Evolutionary conservation across 768 basidiomycete species (phyloP).

Genomic region (Glaciozyma antarctica): DNA sequence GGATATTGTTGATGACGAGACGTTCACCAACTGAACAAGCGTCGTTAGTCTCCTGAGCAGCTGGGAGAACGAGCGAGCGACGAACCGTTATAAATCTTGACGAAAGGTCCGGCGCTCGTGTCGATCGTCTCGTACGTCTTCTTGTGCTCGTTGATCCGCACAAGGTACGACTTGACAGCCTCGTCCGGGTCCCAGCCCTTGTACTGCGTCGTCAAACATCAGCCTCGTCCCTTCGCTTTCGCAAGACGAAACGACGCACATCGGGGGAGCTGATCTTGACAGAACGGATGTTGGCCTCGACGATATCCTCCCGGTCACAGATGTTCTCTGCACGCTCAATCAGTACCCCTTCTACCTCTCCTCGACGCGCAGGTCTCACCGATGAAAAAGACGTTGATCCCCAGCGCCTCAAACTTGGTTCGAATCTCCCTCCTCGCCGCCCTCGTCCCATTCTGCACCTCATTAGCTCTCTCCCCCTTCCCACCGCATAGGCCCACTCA

Average conservation of each 20-base stretch:
- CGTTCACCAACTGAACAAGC: conserved; percentile 65
- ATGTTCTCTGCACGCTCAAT: conserved; percentile 57
- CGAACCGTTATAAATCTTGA: conserved; percentile 69
- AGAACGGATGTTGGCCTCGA: conserved; percentile 78
- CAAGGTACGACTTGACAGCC: conserved; percentile 85
- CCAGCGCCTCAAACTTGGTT: conserved; percentile 73
- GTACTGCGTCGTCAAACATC: conserved; percentile 51
- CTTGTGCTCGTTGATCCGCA: conserved; percentile 78
- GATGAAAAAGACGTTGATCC: conserved; percentile 86
- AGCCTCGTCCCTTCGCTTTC: not conserved
- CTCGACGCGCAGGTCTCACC: conserved; percentile 47
- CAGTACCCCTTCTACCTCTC: not conserved
- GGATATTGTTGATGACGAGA: conserved; percentile 84
- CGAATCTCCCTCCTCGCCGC: conserved; percentile 59
- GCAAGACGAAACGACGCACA: conserved; percentile 47
- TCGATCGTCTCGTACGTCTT: conserved; percentile 81
- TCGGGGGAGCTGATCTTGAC: conserved; percentile 99
- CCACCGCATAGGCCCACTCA: conserved; percentile 3
- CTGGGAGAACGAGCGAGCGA: no score
- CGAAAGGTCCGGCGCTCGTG: conserved; percentile 82
- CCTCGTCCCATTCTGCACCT: conserved; percentile 55
- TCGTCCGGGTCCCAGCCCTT: conserved; percentile 83
- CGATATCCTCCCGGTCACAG: conserved; percentile 85
- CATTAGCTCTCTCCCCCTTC: not conserved
- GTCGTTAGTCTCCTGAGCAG: no score